Conservation (phyloP, 345 rosid species). For the Leavenworthia alabamica region DNA sequence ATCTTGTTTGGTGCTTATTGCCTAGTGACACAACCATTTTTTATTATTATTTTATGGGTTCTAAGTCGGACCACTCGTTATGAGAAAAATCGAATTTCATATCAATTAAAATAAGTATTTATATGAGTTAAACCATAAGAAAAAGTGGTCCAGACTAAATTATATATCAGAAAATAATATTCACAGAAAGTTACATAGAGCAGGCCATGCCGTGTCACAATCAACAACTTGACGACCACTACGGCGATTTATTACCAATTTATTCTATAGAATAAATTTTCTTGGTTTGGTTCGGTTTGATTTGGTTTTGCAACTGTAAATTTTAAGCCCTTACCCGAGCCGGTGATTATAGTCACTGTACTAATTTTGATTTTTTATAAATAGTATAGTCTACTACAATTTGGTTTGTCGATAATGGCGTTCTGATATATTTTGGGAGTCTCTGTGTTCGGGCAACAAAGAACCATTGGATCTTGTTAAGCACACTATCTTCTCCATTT, state of each 20-base stretch:
- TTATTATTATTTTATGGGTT: background rate
- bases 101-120: background rate
- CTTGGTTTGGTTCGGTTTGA: background rate
- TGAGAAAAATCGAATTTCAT: background rate
- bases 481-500: background rate
- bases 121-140: background rate
- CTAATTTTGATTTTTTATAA: background rate
- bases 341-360: background rate
- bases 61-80: constrained; percentile 4
- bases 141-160: constrained; percentile 11
- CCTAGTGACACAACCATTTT: background rate
- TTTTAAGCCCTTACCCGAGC: background rate
- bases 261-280: background rate
- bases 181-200: constrained; percentile 1
- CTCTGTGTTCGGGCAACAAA: background rate
- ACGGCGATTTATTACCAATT: background rate
- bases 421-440: constrained; percentile 3
- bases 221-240: constrained; percentile 21
- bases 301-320: background rate
- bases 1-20: constrained; percentile 17
- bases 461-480: background rate
- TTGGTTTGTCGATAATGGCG: constrained; percentile 15
- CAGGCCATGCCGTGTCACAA: constrained; percentile 9
- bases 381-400: background rate
- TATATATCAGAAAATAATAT: background rate